Evolutionary conservation across 169 alveolate species (phyloP).

Genomic region (Eimeria praecox): DNA sequence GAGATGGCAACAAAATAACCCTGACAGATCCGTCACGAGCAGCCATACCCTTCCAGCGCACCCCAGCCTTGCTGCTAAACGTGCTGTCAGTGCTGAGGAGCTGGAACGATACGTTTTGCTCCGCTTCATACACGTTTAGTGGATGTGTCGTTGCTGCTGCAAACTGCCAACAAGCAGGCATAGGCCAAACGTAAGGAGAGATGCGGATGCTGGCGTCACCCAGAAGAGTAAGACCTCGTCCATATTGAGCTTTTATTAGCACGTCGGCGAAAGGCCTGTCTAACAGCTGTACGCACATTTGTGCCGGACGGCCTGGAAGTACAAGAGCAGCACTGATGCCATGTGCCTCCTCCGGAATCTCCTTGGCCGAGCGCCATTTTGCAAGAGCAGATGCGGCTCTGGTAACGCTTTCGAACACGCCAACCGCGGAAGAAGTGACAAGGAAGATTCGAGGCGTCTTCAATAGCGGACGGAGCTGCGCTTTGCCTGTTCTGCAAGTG

Average conservation of each 20-base stretch:
- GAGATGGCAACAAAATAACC: constrained; percentile 44
- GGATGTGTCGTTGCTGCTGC: background rate
- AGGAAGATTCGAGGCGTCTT: constrained; percentile 24
- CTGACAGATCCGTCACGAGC: constrained; percentile 64
- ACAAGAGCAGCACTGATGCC: constrained; percentile 16
- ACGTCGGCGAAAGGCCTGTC: constrained; percentile 69
- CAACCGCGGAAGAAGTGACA: background rate
- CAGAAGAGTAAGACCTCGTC: constrained; percentile 24
- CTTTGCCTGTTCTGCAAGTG: background rate
- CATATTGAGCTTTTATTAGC: constrained; percentile 29
- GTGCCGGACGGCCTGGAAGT: constrained; percentile 65
- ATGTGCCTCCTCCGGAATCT: background rate
- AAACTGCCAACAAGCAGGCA: constrained; percentile 72
- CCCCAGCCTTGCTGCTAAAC: constrained; percentile 1
- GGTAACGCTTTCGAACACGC: constrained; percentile 15
- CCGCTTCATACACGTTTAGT: background rate
- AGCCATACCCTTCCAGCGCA: constrained; percentile 65
- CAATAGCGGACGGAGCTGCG: background rate
- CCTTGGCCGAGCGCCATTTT: constrained; percentile 5
- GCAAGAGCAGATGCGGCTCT: constrained; percentile 15
- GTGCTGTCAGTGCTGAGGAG: constrained; percentile 25
- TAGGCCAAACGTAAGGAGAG: constrained; percentile 58
- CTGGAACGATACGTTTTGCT: constrained; percentile 41
- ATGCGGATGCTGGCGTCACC: constrained; percentile 62
- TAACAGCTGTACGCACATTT: constrained; percentile 59